Percentiles rank a stretch among this genome's conserved stretches.
Evolutionary conservation across 768 basidiomycete genomes (phyloP).

Genomic region (Tricholoma flavovirens): DNA sequence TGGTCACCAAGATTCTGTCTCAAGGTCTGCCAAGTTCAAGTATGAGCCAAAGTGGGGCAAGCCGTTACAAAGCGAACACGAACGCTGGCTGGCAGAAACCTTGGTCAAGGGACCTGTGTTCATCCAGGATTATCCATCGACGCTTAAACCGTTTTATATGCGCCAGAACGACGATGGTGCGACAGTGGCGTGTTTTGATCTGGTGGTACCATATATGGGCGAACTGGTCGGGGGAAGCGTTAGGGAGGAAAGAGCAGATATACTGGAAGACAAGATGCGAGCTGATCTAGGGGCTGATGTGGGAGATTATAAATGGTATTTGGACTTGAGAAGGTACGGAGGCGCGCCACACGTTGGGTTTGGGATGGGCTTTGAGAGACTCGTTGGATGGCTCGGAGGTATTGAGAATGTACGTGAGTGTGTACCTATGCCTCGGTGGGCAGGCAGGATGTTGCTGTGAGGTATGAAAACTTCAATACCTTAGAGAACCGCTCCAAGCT

Average conservation of each 20-base stretch:
- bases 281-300: constrained; percentile 36
- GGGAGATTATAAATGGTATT: constrained; percentile 59
- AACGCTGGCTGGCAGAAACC: constrained; percentile 78
- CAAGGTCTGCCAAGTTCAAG: constrained; percentile 38
- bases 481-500: too few relatives aligned
- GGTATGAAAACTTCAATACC: not conserved
- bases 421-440: constrained; percentile 88
- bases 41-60: constrained; percentile 63
- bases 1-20: constrained; percentile 19
- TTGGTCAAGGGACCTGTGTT: constrained; percentile 76
- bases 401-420: constrained; percentile 91
- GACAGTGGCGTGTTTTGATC: constrained; percentile 93
- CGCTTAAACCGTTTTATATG: constrained; percentile 97
- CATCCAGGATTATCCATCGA: constrained; percentile 81
- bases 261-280: constrained; percentile 47
- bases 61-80: constrained; percentile 83
- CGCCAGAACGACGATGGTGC: constrained; percentile 48
- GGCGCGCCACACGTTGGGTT: constrained; percentile 92
- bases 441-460: constrained; percentile 67
- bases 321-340: constrained; percentile 79
- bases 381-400: constrained; percentile 83
- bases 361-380: constrained; percentile 91
- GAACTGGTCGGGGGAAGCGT: constrained; percentile 92
- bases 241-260: constrained; percentile 65
- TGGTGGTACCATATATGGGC: constrained; percentile 82